phyloP scores from a whole-genome alignment of 768 basidiomycete species.

The Panaeolus cyanescens region DNA sequence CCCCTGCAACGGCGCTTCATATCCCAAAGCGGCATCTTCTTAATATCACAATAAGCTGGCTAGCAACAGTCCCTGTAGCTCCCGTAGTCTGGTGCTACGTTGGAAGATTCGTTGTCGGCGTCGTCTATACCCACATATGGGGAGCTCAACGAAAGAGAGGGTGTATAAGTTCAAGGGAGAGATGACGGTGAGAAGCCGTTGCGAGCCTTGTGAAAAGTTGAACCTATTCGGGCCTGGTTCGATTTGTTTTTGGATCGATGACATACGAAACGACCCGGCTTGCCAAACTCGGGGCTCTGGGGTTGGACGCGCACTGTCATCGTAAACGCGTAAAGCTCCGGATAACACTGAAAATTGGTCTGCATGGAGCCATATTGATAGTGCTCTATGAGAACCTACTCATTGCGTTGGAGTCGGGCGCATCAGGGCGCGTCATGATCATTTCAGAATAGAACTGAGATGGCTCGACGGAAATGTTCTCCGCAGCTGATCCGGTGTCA shows the following conservation, averaged over 20 bases:
- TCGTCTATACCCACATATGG: not conserved
- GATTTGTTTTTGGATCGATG: not conserved
- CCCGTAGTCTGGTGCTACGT: not conserved
- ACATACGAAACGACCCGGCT: not conserved
- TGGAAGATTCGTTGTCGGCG: not conserved
- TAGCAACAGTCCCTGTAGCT: not conserved
- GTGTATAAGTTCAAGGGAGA: not conserved
- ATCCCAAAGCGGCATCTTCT: not conserved
- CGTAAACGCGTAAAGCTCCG: not conserved
- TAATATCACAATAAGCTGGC: not conserved
- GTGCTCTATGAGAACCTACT: not conserved
- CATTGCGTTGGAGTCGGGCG: not conserved
- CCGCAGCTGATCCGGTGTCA: not conserved
- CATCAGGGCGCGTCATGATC: no score
- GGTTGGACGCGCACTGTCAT: not conserved
- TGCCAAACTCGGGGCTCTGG: not conserved
- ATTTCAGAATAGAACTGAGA: no score
- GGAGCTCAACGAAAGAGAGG: not conserved
- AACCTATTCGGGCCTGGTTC: not conserved
- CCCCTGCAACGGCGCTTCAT: slow-evolving; percentile 1
- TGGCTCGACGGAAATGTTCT: not conserved
- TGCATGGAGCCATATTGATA: not conserved
- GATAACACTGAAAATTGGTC: no score
- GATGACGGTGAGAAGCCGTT: not conserved
- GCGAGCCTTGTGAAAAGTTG: not conserved